These are phyloP conservation scores for Comarum palustre DNA, from an alignment of 306 rosid species.

Conservation along the genomic window DNA sequence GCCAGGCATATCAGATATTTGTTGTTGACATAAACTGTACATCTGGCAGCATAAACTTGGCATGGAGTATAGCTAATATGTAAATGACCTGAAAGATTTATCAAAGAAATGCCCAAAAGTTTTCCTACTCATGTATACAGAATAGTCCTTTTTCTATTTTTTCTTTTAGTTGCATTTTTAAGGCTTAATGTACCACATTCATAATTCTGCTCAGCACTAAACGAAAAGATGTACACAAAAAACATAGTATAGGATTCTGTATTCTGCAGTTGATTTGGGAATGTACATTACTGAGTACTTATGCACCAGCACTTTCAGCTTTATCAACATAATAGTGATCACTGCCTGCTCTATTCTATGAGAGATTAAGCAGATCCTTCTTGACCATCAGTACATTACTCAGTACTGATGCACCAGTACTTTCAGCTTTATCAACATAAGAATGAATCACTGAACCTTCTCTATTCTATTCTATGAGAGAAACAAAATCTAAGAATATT, in stretches of 20 bases:
- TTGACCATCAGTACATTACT: too few relatives aligned
- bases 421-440: too few relatives aligned
- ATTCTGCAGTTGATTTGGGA: background rate
- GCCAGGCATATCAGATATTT: background rate
- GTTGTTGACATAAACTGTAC: background rate
- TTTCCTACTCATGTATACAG: background rate
- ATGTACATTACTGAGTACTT: background rate
- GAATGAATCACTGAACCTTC: too few relatives aligned
- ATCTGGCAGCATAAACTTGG: conserved; percentile 2
- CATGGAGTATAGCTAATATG: conserved; percentile 7
- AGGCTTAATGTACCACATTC: background rate
- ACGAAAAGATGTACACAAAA: background rate
- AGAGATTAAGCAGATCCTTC: too few relatives aligned
- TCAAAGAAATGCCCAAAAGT: background rate
- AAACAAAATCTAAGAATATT: background rate
- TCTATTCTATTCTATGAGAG: too few relatives aligned
- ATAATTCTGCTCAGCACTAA: background rate
- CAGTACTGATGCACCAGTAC: too few relatives aligned
- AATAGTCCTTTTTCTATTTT: too few relatives aligned
- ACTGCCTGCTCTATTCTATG: background rate
- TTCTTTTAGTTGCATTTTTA: background rate
- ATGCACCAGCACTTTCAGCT: background rate
- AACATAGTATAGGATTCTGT: background rate
- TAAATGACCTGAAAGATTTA: background rate
- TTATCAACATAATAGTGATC: background rate